Evolutionary conservation across 768 basidiomycete genomes (phyloP).

Genomic region (Leucosporidium creatinivorum): DNA sequence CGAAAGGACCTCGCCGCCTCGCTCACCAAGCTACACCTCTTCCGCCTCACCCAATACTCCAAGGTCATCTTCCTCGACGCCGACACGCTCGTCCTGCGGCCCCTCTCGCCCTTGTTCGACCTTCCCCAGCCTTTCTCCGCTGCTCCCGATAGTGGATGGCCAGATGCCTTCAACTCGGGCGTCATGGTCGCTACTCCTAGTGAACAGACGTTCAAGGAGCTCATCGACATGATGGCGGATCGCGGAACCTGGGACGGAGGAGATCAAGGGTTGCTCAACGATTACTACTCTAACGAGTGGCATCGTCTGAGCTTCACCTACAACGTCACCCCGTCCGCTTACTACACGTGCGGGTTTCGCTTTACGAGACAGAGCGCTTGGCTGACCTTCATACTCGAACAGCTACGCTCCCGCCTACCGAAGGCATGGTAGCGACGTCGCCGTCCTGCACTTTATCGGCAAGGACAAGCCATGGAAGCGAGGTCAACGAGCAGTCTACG

Average conservation of each 20-base stretch:
- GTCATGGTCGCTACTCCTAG: slow-evolving; percentile 79
- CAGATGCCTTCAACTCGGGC: slow-evolving; percentile 98
- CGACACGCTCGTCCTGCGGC: slow-evolving; percentile 77
- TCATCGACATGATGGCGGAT: slow-evolving; percentile 61
- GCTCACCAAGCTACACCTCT: slow-evolving; percentile 92
- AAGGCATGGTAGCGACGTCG: slow-evolving; percentile 80
- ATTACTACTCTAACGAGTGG: slow-evolving; percentile 67
- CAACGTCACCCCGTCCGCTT: slow-evolving; percentile 95
- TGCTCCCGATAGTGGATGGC: slow-evolving; percentile 96
- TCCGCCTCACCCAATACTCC: slow-evolving; percentile 77
- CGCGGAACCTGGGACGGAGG: slow-evolving; percentile 95
- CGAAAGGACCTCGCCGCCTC: slow-evolving; percentile 88
- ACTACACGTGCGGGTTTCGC: slow-evolving; percentile 80
- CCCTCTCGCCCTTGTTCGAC: slow-evolving; percentile 85
- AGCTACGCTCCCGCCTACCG: slow-evolving; percentile 96
- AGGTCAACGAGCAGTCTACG: slow-evolving; percentile 25
- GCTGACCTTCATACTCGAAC: slow-evolving; percentile 16
- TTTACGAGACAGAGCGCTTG: background rate
- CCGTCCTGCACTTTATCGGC: slow-evolving; percentile 87
- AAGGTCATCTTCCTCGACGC: slow-evolving; percentile 89
- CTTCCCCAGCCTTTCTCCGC: slow-evolving; percentile 73
- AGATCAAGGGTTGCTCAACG: slow-evolving; percentile 95
- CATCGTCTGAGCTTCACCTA: slow-evolving; percentile 92
- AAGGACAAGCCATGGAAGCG: slow-evolving; percentile 86
- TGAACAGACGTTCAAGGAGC: slow-evolving; percentile 69